Evolutionary conservation across 1,139 yeast genomes (phyloP), one percentile per base, ranked within the genome.

Genomic region (Magnusiomyces fungicola): DNA sequence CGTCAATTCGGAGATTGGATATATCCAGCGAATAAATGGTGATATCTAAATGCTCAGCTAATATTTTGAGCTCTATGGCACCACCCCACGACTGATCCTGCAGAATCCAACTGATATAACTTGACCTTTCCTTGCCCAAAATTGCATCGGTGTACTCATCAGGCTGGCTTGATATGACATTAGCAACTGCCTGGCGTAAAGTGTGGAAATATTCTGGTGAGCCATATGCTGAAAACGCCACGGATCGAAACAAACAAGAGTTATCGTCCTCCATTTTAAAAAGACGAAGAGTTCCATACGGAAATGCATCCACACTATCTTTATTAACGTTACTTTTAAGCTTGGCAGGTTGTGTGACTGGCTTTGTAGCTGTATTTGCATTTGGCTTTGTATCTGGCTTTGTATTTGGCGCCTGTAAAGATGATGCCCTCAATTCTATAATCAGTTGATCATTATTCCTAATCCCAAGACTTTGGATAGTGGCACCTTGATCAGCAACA

Each of bases 1-100:
- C 70, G 56, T 83, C 84, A 44, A 76, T 65, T 41, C 79, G 71
- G 2, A 79, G 78, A 58, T 80, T 81, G 58, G 81, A 85, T 23
- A 85, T 78, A 59, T 85, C 95, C 36, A 84, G 65, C 25, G 88
- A 81, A 51, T 75, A 71, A 37, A 85, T 79, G 3, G 78, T 71
- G 4, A 83, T 64, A 2, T 70, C 68, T 47, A 83, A 71, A 59
- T 75, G 71, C 30, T 73, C 70, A 1, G 88, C 75, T 32, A 86
- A 64, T 9, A 86, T 81, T 14, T 81, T 79, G 50, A 85, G 67
- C 62, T 85, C 95, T 42, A 86, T 84, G 3, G 89, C 94, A 6
- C 95, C 95, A 19, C 95, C 95, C 95, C 95, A 85, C 22, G 86
- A 75, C 44, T 75, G 80, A 29, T 74, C 74, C 53, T 74, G 69